A percentile compares a stretch with the other conserved stretches of the same genome.
These are phyloP conservation scores for Ceriops decandra DNA, from an alignment of 345 rosid species.

Conservation along the genomic window DNA sequence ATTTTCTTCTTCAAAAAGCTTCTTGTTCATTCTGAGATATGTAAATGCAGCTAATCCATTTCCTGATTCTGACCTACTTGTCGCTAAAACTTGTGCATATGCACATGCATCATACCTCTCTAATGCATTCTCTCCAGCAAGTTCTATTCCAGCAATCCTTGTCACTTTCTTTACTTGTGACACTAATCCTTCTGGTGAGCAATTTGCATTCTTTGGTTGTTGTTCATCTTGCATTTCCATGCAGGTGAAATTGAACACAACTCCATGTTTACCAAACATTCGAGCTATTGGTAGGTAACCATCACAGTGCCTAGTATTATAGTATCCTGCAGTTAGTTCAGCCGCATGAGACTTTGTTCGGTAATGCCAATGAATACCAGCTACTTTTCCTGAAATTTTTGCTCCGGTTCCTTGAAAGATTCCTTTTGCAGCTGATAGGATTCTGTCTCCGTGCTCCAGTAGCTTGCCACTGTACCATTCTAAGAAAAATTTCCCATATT, in stretches of 20 bases:
- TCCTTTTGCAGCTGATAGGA: constrained; percentile 68
- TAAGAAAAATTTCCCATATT: constrained; percentile 83
- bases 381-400: constrained; percentile 76
- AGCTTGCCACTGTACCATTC: constrained; percentile 84
- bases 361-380: constrained; percentile 98
- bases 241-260: constrained; percentile 86
- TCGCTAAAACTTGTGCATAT: constrained; percentile 65
- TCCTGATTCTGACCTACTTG: constrained; percentile 71
- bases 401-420: constrained; percentile 64
- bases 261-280: constrained; percentile 64
- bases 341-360: constrained; percentile 92
- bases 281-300: constrained; percentile 78
- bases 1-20: constrained; percentile 73
- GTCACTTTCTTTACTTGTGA: constrained; percentile 79
- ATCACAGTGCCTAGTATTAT: constrained; percentile 68
- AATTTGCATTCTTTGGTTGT: constrained; percentile 64
- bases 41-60: constrained; percentile 81
- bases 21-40: constrained; percentile 78
- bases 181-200: constrained; percentile 91
- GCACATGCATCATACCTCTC: constrained; percentile 79
- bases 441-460: constrained; percentile 68
- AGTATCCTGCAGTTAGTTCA: constrained; percentile 88
- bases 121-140: constrained; percentile 90
- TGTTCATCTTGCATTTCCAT: constrained; percentile 89
- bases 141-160: constrained; percentile 48